Evolutionary conservation across 2,329 filamentous ascomycete genomes (phyloP).

Genomic region (Aureobasidium sp.): DNA sequence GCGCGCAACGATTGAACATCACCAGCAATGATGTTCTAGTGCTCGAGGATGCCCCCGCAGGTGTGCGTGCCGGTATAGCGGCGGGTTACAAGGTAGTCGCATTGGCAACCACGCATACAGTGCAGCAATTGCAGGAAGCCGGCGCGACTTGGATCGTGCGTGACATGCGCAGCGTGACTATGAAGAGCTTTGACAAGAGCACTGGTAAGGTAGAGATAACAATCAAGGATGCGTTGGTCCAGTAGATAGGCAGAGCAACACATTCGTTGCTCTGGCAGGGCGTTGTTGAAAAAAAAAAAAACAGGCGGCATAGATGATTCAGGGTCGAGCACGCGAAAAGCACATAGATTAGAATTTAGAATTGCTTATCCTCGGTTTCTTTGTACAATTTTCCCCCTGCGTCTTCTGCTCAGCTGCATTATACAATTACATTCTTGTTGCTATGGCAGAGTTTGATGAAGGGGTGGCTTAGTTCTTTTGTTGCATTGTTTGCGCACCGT

Average conservation of each 20-base stretch:
- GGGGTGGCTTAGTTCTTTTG: background rate
- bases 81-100: slow-evolving; percentile 80
- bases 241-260: slow-evolving; percentile 11
- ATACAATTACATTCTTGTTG: background rate
- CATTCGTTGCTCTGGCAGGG: background rate
- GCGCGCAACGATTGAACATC: slow-evolving; percentile 35
- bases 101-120: slow-evolving; percentile 75
- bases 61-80: slow-evolving; percentile 73
- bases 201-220: slow-evolving; percentile 59
- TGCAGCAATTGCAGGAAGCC: slow-evolving; percentile 63
- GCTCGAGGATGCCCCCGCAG: slow-evolving; percentile 82
- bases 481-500: background rate
- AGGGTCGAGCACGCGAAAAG: background rate
- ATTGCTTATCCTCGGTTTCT: background rate
- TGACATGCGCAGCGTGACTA: slow-evolving; percentile 66
- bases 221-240: slow-evolving; percentile 54
- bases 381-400: background rate
- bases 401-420: background rate
- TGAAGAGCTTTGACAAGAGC: slow-evolving; percentile 49
- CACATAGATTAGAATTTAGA: background rate
- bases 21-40: slow-evolving; percentile 52
- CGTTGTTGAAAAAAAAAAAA: background rate
- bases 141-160: slow-evolving; percentile 82
- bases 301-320: background rate
- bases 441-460: slow-evolving; percentile 4